These are phyloP conservation scores for Lactarius hengduanensis DNA, from an alignment of 768 basidiomycete species.

Conservation along the genomic window DNA sequence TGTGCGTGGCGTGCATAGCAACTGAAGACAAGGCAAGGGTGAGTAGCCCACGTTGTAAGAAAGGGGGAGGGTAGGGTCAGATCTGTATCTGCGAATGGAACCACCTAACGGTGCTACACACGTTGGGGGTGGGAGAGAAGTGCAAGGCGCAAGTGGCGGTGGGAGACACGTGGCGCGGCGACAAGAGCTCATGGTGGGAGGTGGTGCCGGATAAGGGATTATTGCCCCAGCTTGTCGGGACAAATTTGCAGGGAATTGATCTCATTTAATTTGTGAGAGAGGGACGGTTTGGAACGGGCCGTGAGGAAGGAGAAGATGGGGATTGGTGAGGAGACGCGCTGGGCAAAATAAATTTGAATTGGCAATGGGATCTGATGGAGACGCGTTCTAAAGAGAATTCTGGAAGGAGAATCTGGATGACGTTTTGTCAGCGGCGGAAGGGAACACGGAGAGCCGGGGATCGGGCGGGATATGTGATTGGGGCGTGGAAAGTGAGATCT, in stretches of 20 bases:
- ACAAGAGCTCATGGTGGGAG: conserved; percentile 18
- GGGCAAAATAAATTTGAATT: conserved; percentile 29
- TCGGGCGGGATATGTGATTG: conserved; percentile 28
- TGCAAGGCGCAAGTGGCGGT: conserved; percentile 10
- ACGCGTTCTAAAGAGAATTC: conserved; percentile 25
- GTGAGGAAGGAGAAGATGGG: conserved; percentile 27
- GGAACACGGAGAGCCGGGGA: conserved; percentile 30
- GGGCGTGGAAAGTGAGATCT: conserved; percentile 2
- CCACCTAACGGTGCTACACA: conserved; percentile 8
- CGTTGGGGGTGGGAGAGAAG: conserved; percentile 9
- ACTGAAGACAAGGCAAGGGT: conserved; percentile 10
- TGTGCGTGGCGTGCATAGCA: conserved; percentile 12
- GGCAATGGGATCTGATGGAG: conserved; percentile 29
- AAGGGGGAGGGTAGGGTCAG: conserved; percentile 3
- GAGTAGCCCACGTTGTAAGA: conserved; percentile 12
- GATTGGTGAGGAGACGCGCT: conserved; percentile 28
- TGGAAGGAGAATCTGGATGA: conserved; percentile 32
- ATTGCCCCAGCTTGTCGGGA: conserved; percentile 24
- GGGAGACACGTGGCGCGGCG: conserved; percentile 27
- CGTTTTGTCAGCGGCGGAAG: conserved; percentile 34
- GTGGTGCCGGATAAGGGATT: conserved; percentile 17
- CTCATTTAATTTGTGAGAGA: conserved; percentile 26
- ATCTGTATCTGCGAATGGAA: not conserved
- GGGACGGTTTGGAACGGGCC: conserved; percentile 22
- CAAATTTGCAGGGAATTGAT: conserved; percentile 21